phyloP scores from a whole-genome alignment of 1,139 yeast genomes.

The Petasospora rhodanensis region DNA sequence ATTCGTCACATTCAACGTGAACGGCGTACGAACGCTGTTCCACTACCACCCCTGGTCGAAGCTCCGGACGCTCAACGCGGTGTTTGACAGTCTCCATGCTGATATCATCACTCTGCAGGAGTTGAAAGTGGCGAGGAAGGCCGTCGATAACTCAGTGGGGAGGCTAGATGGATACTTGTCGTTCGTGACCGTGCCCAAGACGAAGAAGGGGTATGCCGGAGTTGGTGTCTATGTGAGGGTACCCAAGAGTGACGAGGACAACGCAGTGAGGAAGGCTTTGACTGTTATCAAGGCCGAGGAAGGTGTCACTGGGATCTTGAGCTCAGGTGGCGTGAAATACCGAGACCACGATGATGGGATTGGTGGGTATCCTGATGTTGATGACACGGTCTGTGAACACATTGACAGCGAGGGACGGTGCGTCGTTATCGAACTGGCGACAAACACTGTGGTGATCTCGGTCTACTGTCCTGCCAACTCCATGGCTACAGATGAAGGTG shows the following conservation, averaged over 20 bases:
- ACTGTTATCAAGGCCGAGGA: constrained; percentile 76
- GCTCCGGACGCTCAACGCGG: constrained; percentile 40
- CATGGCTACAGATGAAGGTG: constrained; percentile 63
- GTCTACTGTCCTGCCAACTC: constrained; percentile 95
- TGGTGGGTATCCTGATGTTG: constrained; percentile 67
- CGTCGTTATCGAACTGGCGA: constrained; percentile 65
- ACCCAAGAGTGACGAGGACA: constrained; percentile 39
- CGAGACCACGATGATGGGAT: constrained; percentile 34
- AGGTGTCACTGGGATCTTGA: constrained; percentile 75
- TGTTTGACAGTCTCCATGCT: constrained; percentile 56
- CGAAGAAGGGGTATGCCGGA: constrained; percentile 83
- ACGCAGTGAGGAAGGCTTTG: constrained; percentile 33
- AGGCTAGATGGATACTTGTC: constrained; percentile 54
- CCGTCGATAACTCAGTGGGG: constrained; percentile 48
- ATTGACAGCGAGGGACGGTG: constrained; percentile 86
- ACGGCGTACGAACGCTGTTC: constrained; percentile 75
- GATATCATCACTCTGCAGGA: constrained; percentile 86
- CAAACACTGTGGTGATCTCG: constrained; percentile 59
- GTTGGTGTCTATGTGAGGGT: constrained; percentile 77
- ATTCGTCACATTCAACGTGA: constrained; percentile 74
- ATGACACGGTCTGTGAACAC: constrained; percentile 36
- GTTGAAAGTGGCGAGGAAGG: constrained; percentile 57
- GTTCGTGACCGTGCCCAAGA: constrained; percentile 63
- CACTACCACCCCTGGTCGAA: constrained; percentile 82
- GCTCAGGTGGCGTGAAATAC: constrained; percentile 24